phyloP scores from a whole-genome alignment of 2,329 filamentous ascomycete genomes.

The Cordyceps tenuipes region DNA sequence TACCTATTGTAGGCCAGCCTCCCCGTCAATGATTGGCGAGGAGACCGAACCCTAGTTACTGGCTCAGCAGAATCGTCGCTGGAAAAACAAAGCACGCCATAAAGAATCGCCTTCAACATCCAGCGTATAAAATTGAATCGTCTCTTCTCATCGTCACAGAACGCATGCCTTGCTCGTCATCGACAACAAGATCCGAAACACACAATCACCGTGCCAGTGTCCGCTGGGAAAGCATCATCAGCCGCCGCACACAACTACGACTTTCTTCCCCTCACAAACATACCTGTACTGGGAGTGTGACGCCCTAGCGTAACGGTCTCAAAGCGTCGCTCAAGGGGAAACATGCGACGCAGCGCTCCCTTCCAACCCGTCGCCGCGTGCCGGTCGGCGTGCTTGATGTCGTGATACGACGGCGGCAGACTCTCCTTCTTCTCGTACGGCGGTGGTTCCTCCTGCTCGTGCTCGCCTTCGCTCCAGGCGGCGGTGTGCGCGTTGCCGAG shows the following conservation, averaged over 20 bases:
- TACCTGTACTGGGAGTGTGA: neutral
- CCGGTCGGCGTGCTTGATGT: neutral
- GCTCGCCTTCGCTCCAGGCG: neutral
- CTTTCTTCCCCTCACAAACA: neutral
- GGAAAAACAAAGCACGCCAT: no score
- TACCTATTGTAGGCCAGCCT: conserved; percentile 1
- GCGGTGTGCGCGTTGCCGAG: neutral
- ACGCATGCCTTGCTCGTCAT: neutral
- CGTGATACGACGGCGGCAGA: conserved; percentile 4
- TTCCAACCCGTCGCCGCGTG: conserved; percentile 1
- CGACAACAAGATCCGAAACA: conserved; percentile 8
- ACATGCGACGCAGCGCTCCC: conserved; percentile 1
- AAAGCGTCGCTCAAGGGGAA: conserved; percentile 3
- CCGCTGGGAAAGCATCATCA: neutral
- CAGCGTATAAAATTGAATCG: neutral
- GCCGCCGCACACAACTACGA: neutral
- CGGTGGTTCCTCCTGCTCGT: neutral
- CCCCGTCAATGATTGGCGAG: no score
- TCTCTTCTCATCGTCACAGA: neutral
- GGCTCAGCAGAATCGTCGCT: no score
- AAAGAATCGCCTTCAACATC: no score
- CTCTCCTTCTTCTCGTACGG: conserved; percentile 8
- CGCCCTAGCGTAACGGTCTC: conserved; percentile 8
- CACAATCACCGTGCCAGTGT: neutral
- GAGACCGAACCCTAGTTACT: no score